Base-by-base conservation (phyloP, 1,284 basidiomycete species). In the Microbotryum intermedium region DNA sequence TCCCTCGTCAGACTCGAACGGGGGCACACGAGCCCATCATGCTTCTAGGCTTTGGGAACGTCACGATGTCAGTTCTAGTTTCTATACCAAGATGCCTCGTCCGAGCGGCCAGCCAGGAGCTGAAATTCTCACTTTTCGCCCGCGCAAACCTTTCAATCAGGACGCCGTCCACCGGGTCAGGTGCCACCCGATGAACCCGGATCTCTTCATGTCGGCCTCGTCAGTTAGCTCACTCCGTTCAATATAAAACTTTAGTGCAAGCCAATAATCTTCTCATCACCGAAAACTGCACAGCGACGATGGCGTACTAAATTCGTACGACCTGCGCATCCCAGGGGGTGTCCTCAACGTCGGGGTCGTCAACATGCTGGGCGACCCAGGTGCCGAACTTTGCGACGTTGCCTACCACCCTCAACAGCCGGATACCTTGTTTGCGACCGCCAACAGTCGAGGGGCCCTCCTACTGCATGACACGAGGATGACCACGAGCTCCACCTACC, bases 381-480 rank as follows among this genome's bases (percentile, higher is more conserved):
- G 5, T 18, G 34, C 42, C 56, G 56, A 52, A 43, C 54, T 70
- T 49, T 54, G 60, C 83, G 0, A 80, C 79, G 53, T 81, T 83
- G 10, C 79, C 81, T 65, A 84, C 79, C 64, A 85, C 86, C 72
- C 86, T 84, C 11, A 71, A 65, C 42, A 81, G 82, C 77, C 81
- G 82, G 50, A 78, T 86, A 39, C 34, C 64, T 70, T 86, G 46
- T 88, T 89, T 62, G 79, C 80, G 3, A 85, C 83, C 5, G 80
- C 83, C 53, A 83, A 86, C 61, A 76, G 72, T 11, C 73, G 70
- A 10, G 84, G 84, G 1, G 72, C 75, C 23, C 80, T 87, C 2
- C 82, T 79, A 64, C 78, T 88, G 58, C 79, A 84, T n/a, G 86
- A 88, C 71, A 75, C 76, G n/a, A 78, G 86, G n/a, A 87, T 86